Evolutionary conservation across 2,329 filamentous ascomycete species (phyloP).

Genomic region (Dryadomyces sulphureus): DNA sequence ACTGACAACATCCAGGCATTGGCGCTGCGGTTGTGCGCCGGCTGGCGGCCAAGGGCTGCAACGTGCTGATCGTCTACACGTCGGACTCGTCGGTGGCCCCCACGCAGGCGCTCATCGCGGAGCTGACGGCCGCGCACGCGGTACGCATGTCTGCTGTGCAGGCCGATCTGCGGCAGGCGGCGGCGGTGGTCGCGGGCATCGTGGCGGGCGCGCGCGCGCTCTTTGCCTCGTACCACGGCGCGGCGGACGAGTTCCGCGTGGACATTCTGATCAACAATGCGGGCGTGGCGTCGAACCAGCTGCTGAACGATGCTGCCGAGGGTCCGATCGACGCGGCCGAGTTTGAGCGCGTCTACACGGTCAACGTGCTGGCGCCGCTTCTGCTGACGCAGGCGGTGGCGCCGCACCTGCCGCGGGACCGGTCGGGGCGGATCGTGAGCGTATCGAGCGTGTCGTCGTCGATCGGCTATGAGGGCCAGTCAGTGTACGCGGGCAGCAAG

Average conservation of each 20-base stretch:
- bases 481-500: slow-evolving; percentile 47
- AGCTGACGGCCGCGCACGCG: slow-evolving; percentile 18
- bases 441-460: slow-evolving; percentile 35
- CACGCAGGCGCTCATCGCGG: slow-evolving; percentile 29
- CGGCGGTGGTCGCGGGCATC: slow-evolving; percentile 10
- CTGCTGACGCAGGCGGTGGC: slow-evolving; percentile 38
- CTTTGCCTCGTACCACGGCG: slow-evolving; percentile 32
- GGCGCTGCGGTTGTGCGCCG: slow-evolving; percentile 42
- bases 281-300: neutral
- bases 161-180: slow-evolving; percentile 10
- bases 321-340: neutral
- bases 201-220: neutral
- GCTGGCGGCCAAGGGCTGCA: slow-evolving; percentile 45
- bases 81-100: neutral
- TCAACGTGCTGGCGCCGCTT: slow-evolving; percentile 44
- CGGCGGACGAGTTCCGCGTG: slow-evolving; percentile 25
- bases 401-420: slow-evolving; percentile 39
- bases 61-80: slow-evolving; percentile 41
- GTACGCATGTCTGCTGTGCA: slow-evolving; percentile 1
- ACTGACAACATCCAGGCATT: slow-evolving; percentile 28
- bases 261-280: slow-evolving; percentile 5
- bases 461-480: slow-evolving; percentile 37
- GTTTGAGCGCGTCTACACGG: slow-evolving; percentile 27
- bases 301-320: neutral
- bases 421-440: slow-evolving; percentile 43